Conservation (phyloP, 202 grass and related monocot species). For the Carex arenaria region DNA sequence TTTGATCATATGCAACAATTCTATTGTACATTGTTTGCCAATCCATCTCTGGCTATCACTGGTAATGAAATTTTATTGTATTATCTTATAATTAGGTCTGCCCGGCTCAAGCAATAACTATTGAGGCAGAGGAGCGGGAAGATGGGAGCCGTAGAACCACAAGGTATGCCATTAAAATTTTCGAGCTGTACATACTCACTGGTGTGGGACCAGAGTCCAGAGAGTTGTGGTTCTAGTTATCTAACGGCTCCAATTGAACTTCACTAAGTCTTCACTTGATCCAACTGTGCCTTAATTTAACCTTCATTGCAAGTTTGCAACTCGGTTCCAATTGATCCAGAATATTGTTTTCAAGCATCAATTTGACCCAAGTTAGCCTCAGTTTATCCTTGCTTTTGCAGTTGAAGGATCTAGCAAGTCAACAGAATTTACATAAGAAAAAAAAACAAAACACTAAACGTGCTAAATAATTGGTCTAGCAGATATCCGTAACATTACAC, state of each 20-base stretch:
- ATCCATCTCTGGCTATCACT: background rate
- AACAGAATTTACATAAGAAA: background rate
- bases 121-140: slow-evolving; percentile 98
- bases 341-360: background rate
- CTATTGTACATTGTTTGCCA: background rate
- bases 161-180: slow-evolving; percentile 38
- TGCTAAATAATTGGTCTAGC: background rate
- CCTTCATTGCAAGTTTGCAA: background rate
- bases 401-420: background rate
- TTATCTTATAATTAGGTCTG: slow-evolving; percentile 63
- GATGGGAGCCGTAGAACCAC: slow-evolving; percentile 95
- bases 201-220: background rate
- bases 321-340: background rate
- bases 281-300: background rate
- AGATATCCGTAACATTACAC: background rate
- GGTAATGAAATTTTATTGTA: background rate
- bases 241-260: background rate
- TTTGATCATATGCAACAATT: background rate
- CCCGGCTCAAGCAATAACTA: slow-evolving; percentile 97
- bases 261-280: background rate
- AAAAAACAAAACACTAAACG: background rate
- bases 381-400: background rate
- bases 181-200: background rate
- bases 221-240: background rate
- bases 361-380: background rate